Evolutionary conservation across 805 yeast species (phyloP).

Genomic region (Candida namnaoensis): DNA sequence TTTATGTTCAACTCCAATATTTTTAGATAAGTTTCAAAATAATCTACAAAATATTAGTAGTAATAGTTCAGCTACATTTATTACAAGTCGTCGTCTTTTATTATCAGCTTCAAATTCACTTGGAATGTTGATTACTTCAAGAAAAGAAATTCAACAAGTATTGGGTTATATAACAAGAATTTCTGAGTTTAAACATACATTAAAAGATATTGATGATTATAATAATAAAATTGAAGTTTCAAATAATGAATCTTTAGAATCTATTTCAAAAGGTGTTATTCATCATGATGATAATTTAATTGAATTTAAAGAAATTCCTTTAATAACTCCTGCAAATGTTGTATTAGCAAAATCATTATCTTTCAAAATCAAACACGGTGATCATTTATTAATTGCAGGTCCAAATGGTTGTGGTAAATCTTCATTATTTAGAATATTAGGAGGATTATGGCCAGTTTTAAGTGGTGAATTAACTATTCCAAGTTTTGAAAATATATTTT

Average conservation of each 20-base stretch:
- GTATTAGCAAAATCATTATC: slow-evolving; percentile 55
- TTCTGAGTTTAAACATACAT: slow-evolving; percentile 55
- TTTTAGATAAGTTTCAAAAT: slow-evolving; percentile 40
- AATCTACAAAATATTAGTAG: slow-evolving; percentile 2
- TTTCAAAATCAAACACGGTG: slow-evolving; percentile 71
- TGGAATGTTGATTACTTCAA: slow-evolving; percentile 78
- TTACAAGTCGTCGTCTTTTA: slow-evolving; percentile 78
- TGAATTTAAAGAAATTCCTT: slow-evolving; percentile 67
- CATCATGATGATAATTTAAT: slow-evolving; percentile 50
- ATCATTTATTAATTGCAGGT: slow-evolving; percentile 83
- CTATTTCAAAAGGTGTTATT: slow-evolving; percentile 16
- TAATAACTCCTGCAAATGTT: slow-evolving; percentile 80
- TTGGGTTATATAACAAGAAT: slow-evolving; percentile 77
- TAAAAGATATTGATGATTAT: slow-evolving; percentile 37
- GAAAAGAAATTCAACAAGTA: slow-evolving; percentile 76
- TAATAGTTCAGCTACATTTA: slow-evolving; percentile 68
- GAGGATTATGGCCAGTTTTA: slow-evolving; percentile 87
- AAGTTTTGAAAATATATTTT: slow-evolving; percentile 59
- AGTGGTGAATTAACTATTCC: slow-evolving; percentile 55
- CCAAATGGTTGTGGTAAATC: slow-evolving; percentile 97
- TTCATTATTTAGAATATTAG: slow-evolving; percentile 80
- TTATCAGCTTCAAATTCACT: slow-evolving; percentile 81
- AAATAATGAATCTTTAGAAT: slow-evolving; percentile 1
- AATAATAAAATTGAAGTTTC: slow-evolving; percentile 12
- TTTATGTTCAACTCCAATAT: slow-evolving; percentile 83